Percentiles rank a stretch among this genome's conserved stretches.
Evolutionary conservation across 2,329 filamentous ascomycete species (phyloP).

Genomic region (Aspergillus quadricinctus): DNA sequence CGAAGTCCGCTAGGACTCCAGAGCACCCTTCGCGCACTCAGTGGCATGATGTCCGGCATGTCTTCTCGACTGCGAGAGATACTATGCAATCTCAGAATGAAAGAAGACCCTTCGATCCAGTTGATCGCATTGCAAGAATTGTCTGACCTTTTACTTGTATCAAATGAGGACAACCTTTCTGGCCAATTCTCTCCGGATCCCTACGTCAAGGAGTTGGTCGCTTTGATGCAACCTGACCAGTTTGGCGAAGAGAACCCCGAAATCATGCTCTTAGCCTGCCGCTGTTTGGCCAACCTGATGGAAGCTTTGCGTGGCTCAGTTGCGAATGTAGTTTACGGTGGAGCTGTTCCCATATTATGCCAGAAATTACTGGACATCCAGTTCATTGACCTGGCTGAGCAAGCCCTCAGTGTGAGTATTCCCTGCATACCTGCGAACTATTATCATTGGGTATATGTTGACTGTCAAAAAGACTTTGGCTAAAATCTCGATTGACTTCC

Average conservation of each 20-base stretch:
- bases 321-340: conserved; percentile 94
- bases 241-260: conserved; percentile 88
- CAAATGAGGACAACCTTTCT: conserved; percentile 92
- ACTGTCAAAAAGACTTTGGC: conserved; percentile 65
- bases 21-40: conserved; percentile 78
- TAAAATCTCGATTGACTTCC: conserved; percentile 96
- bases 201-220: conserved; percentile 90
- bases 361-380: conserved; percentile 93
- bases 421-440: background rate
- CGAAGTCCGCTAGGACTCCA: conserved; percentile 66
- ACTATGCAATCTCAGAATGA: conserved; percentile 69
- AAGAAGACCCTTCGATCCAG: conserved; percentile 81
- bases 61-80: conserved; percentile 75
- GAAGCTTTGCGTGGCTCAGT: conserved; percentile 90
- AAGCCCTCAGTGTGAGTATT: conserved; percentile 71
- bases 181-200: conserved; percentile 92
- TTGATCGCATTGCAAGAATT: conserved; percentile 89
- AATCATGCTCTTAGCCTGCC: conserved; percentile 93
- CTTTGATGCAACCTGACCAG: conserved; percentile 86
- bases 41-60: conserved; percentile 85
- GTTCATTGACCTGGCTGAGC: conserved; percentile 95
- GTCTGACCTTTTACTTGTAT: conserved; percentile 87
- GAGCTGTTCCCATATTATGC: conserved; percentile 88
- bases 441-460: conserved; percentile 4
- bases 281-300: conserved; percentile 95